Base-by-base conservation (phyloP, 331 rosid species). In the Malus hybrid region DNA sequence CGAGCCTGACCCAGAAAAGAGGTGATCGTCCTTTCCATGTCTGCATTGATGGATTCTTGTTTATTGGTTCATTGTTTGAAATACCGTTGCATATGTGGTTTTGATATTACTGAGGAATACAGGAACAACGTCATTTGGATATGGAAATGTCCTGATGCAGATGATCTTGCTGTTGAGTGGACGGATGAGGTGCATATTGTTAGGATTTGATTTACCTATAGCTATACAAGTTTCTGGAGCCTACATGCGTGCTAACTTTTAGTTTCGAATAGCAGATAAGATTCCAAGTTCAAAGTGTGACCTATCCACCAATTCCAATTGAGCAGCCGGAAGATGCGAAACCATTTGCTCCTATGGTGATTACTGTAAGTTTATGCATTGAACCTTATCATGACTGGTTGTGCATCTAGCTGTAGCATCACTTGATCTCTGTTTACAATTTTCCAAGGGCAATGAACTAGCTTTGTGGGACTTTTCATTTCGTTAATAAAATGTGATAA, bases 341-440 rank as follows among this genome's bases (percentile, higher is more conserved):
- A 81, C 97, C 94, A 52, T 91, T 91, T 89, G 89, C 97, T 32
- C 93, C 92, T 4, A 89, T 89, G 97, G 76, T 84, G 82, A 59
- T 91, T 52, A 87, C 80, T 24, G 93, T 91, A 83, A 86, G 92
- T 79, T 66, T 66, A 66, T 78, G 34, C 63, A 10, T 52, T 65
- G 64, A 64, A 33, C 32, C n/a, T 64, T 63, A 27, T 48, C 14
- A 48, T 42, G 69, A 22, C 67, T 71, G 65, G 44, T 16, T 29
- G 50, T 63, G 63, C 61, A 36, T 39, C 60, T 59, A 31, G 63
- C n/a, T 27, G 48, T 24, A 52, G 55, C 69, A 74, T 20, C 42
- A n/a, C 20, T 59, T 55, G 36, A 57, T 72, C 20, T 44, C 33
- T 11, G 27, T 6, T 68, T 76, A 42, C 27, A 10, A 28, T 31